These are phyloP conservation scores for Neonothopanus nambi DNA, from an alignment of 1,284 basidiomycete genomes.

Conservation along the genomic window DNA sequence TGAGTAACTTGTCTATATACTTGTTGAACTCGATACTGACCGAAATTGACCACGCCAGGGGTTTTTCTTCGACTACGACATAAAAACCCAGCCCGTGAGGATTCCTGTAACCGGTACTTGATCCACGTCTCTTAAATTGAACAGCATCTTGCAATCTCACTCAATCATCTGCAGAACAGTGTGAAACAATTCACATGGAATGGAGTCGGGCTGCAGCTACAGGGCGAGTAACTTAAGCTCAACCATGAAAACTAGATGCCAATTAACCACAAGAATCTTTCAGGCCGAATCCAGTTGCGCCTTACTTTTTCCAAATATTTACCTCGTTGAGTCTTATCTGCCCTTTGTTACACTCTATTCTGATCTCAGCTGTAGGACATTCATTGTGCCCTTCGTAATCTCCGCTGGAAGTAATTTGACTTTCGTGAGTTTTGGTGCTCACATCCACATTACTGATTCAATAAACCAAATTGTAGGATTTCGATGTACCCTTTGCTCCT, in stretches of 20 bases:
- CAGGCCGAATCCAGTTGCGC: conserved; percentile 48
- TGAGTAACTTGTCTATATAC: neutral
- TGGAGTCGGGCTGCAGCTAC: conserved; percentile 39
- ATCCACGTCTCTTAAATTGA: neutral
- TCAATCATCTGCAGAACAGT: conserved; percentile 39
- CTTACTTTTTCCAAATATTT: conserved; percentile 50
- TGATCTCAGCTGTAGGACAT: conserved; percentile 28
- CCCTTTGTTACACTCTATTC: neutral
- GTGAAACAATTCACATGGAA: conserved; percentile 45
- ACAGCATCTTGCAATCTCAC: neutral
- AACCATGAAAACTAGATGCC: conserved; percentile 7
- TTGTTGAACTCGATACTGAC: neutral
- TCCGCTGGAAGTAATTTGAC: conserved; percentile 37
- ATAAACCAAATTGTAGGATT: conserved; percentile 34
- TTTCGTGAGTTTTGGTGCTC: conserved; percentile 34
- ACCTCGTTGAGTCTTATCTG: conserved; percentile 37
- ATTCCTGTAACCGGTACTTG: conserved; percentile 43
- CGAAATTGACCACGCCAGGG: conserved; percentile 27
- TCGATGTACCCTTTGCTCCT: conserved; percentile 49
- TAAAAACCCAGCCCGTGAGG: conserved; percentile 33
- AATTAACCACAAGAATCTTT: neutral
- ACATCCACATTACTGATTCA: neutral
- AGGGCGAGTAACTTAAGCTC: conserved; percentile 32
- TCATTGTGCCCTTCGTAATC: conserved; percentile 45
- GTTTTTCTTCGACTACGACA: conserved; percentile 46